Conservation (phyloP, 441 rosid species). For the Lepidium campestre region DNA sequence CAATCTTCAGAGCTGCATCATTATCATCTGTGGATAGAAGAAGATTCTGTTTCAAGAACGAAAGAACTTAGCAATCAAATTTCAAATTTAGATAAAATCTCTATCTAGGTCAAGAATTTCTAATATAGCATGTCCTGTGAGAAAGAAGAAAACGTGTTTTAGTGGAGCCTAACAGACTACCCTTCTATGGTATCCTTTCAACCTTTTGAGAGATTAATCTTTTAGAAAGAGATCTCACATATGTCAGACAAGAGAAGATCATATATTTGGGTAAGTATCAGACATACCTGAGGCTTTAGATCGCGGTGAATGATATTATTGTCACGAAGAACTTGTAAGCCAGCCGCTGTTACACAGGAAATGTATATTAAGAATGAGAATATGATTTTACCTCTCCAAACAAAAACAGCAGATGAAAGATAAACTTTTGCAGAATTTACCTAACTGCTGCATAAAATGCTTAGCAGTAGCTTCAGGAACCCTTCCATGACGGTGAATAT, state of each 20-base stretch:
- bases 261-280: background rate
- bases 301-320: constrained; percentile 96
- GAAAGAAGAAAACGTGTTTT: background rate
- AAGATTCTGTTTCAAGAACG: constrained; percentile 71
- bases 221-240: background rate
- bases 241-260: background rate
- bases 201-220: background rate
- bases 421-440: constrained; percentile 24
- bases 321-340: constrained; percentile 81
- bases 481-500: constrained; percentile 66
- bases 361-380: constrained; percentile 3
- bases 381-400: background rate
- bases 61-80: constrained; percentile 26
- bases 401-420: background rate
- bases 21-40: constrained; percentile 67
- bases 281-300: constrained; percentile 90
- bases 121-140: background rate
- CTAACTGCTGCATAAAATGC: constrained; percentile 93
- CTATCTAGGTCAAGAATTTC: constrained; percentile 6
- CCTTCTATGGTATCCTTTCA: background rate
- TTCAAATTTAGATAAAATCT: background rate
- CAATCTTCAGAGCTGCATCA: constrained; percentile 75
- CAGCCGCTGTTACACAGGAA: constrained; percentile 51
- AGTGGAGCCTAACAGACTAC: background rate
- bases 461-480: constrained; percentile 76